Conservation (phyloP, 1,284 basidiomycete species). For the Pyrrhoderma noxium region DNA sequence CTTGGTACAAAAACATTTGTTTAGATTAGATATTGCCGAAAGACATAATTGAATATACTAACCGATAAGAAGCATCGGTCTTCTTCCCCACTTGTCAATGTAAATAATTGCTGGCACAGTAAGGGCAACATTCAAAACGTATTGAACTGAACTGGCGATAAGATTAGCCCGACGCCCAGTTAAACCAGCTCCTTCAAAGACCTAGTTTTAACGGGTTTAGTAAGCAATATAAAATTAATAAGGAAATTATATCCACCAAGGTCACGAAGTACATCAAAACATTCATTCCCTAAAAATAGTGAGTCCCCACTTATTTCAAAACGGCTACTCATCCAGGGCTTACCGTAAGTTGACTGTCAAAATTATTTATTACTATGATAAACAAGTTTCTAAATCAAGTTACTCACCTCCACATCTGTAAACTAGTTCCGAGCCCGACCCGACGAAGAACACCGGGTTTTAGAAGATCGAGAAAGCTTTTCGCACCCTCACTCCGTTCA, state of each 20-base stretch:
- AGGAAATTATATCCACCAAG: constrained; percentile 38
- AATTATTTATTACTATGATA: neutral
- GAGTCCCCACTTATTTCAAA: too few species aligned
- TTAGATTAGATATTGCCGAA: too few species aligned
- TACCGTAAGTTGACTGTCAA: constrained; percentile 2
- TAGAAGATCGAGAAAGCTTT: constrained; percentile 63
- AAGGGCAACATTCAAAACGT: constrained; percentile 66
- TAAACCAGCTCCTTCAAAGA: constrained; percentile 70
- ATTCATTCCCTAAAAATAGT: constrained; percentile 28
- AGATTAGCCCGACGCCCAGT: constrained; percentile 63
- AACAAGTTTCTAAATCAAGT: neutral
- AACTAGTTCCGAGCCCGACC: constrained; percentile 46
- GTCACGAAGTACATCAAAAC: constrained; percentile 61
- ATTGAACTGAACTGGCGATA: constrained; percentile 73
- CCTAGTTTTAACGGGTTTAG: constrained; percentile 32
- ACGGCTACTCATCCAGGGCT: too few species aligned
- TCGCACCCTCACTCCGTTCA: constrained; percentile 66
- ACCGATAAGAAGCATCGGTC: constrained; percentile 62
- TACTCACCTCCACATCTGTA: constrained; percentile 64
- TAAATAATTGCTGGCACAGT: constrained; percentile 71
- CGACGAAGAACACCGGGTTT: constrained; percentile 50
- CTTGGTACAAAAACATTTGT: too few species aligned
- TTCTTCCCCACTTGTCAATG: constrained; percentile 73
- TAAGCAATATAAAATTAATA: too few species aligned
- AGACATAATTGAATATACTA: too few species aligned